Percentiles rank a stretch among this genome's conserved stretches.
Evolutionary conservation across 495 filamentous ascomycete species (phyloP).

Genomic region (Venustampulla echinocandica): DNA sequence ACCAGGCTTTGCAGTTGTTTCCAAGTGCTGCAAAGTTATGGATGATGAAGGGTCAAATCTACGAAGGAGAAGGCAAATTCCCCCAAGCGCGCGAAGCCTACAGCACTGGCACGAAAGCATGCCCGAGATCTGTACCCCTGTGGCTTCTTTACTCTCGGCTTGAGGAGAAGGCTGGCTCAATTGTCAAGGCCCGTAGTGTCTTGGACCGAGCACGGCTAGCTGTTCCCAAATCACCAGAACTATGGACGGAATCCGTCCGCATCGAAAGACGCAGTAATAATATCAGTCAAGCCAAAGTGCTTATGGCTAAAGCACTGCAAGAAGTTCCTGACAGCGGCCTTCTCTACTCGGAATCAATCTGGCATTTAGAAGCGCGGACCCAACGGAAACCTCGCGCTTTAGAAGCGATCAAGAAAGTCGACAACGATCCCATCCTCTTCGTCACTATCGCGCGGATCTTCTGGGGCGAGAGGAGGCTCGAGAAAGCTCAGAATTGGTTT

Average conservation of each 20-base stretch:
- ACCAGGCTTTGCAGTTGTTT: constrained; percentile 80
- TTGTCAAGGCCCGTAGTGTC: constrained; percentile 85
- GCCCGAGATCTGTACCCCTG: constrained; percentile 71
- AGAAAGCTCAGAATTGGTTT: constrained; percentile 93
- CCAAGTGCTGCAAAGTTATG: constrained; percentile 82
- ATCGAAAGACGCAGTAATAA: constrained; percentile 88
- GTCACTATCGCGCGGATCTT: constrained; percentile 47
- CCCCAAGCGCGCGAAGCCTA: constrained; percentile 89
- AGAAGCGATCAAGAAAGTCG: constrained; percentile 93
- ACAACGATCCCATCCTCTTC: constrained; percentile 82
- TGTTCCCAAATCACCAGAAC: constrained; percentile 70
- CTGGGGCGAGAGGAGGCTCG: constrained; percentile 61
- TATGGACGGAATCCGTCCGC: constrained; percentile 87
- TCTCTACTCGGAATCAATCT: constrained; percentile 89
- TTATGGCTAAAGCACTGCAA: constrained; percentile 89
- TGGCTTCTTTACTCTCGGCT: constrained; percentile 83
- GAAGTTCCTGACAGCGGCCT: constrained; percentile 84
- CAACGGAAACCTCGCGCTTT: constrained; percentile 83
- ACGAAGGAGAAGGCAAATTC: constrained; percentile 66
- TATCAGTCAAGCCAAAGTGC: constrained; percentile 67
- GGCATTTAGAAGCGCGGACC: constrained; percentile 83
- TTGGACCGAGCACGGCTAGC: constrained; percentile 85
- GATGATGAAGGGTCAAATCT: constrained; percentile 99
- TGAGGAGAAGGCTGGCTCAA: constrained; percentile 74
- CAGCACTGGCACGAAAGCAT: constrained; percentile 77